phyloP scores from a whole-genome alignment of 129 eudicot genomes.

The Artemisia tridentata region DNA sequence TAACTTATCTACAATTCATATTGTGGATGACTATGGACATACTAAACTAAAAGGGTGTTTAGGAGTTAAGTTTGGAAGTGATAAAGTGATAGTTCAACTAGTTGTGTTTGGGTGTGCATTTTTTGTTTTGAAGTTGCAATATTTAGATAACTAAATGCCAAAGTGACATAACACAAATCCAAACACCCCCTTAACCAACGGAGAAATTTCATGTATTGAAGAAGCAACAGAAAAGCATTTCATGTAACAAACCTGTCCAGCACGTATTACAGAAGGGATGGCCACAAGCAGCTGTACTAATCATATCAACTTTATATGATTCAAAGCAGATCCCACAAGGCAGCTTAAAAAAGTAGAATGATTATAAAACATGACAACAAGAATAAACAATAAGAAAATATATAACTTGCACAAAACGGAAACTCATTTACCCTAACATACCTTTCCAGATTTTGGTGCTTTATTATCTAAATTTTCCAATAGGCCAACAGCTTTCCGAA shows the following conservation, averaged over 20 bases:
- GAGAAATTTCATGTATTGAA: background rate
- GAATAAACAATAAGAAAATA: background rate
- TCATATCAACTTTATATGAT: constrained; percentile 38
- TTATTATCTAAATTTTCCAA: constrained; percentile 39
- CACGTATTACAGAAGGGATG: constrained; percentile 84
- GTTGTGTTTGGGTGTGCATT: background rate
- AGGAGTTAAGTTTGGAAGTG: background rate
- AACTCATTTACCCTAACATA: constrained; percentile 28
- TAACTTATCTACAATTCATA: background rate
- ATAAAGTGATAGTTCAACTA: background rate
- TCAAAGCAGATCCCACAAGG: constrained; percentile 93
- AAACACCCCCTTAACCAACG: background rate
- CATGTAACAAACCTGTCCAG: constrained; percentile 62
- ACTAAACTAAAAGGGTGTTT: background rate
- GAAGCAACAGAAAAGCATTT: background rate
- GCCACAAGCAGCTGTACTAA: constrained; percentile 61
- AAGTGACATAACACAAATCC: background rate
- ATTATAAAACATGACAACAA: background rate
- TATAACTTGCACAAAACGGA: background rate
- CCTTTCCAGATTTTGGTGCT: constrained; percentile 50
- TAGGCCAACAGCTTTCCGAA: constrained; percentile 77
- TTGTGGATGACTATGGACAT: background rate
- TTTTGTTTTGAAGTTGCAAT: background rate
- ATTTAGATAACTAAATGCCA: background rate
- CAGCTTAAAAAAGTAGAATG: constrained; percentile 35